Conservation (phyloP, 306 rosid genomes). For the Hippophae rhamnoides region DNA sequence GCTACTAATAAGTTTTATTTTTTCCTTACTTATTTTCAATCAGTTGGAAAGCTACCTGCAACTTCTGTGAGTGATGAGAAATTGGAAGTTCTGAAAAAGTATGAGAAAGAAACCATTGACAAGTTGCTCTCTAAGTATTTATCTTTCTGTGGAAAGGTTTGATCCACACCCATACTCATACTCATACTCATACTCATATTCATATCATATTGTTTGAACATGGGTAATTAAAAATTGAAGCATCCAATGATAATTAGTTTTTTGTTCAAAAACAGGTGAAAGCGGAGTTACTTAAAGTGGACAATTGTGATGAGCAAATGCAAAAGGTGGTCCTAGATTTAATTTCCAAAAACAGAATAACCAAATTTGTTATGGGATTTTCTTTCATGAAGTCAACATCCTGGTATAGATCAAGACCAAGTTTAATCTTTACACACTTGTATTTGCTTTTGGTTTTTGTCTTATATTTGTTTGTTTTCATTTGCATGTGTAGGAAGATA, state of each 20-base stretch:
- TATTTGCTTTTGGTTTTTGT: background rate
- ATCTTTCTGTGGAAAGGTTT: conserved; percentile 65
- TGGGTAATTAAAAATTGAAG: too few relatives aligned
- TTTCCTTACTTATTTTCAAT: background rate
- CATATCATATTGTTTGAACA: too few relatives aligned
- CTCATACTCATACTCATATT: too few relatives aligned
- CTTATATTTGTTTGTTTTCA: background rate
- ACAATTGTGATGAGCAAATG: conserved; percentile 51
- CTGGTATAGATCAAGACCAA: conserved; percentile 14
- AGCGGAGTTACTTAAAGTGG: conserved; percentile 42
- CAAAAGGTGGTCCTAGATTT: conserved; percentile 51
- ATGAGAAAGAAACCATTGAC: conserved; percentile 53
- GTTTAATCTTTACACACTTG: too few relatives aligned
- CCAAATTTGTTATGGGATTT: conserved; percentile 68
- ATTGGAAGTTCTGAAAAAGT: conserved; percentile 36
- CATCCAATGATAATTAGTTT: background rate
- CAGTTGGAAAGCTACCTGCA: conserved; percentile 88
- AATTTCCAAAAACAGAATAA: conserved; percentile 40
- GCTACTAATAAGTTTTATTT: conserved; percentile 3
- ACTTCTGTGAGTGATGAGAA: conserved; percentile 61
- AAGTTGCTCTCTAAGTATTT: conserved; percentile 46
- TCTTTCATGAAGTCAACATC: conserved; percentile 60
- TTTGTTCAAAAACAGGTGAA: conserved; percentile 32
- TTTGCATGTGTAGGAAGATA: conserved; percentile 41
- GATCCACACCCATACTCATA: background rate